Percentiles rank a stretch among this genome's conserved stretches.
Evolutionary conservation across 495 filamentous ascomycete genomes (phyloP).

Genomic region (Lasiosphaeria ovina): DNA sequence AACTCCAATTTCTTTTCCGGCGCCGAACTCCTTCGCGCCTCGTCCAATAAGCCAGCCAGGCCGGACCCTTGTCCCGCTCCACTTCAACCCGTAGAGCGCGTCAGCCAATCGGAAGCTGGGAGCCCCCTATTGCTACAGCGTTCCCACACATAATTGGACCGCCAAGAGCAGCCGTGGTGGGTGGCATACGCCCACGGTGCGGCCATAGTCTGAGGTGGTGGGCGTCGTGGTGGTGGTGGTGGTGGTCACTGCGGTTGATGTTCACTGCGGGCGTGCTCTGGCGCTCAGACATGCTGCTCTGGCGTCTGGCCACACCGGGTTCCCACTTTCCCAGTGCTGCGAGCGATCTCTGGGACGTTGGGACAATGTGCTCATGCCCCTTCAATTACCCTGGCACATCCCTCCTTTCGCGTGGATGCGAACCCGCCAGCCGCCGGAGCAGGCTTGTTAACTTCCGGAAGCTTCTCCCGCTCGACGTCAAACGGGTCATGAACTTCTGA

Average conservation of each 20-base stretch:
- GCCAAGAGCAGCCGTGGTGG: not conserved
- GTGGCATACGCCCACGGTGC: not conserved
- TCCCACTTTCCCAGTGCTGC: constrained; percentile 4
- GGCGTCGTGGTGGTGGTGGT: not conserved
- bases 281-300: constrained; percentile 14
- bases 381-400: constrained; percentile 20
- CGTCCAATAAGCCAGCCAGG: constrained; percentile 13
- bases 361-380: constrained; percentile 17
- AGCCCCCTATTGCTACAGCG: constrained; percentile 3
- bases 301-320: constrained; percentile 19
- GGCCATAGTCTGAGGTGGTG: not conserved
- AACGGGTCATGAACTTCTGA: constrained; percentile 2
- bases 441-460: constrained; percentile 26
- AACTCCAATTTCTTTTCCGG: constrained; percentile 17
- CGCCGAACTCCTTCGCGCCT: constrained; percentile 14
- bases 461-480: constrained; percentile 22
- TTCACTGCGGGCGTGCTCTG: constrained; percentile 1
- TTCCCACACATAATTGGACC: constrained; percentile 10
- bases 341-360: constrained; percentile 18
- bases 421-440: not conserved
- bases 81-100: not conserved
- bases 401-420: not conserved
- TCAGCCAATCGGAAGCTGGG: constrained; percentile 12
- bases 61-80: constrained; percentile 8
- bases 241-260: not conserved